Evolutionary conservation across 192 early-diverging fungal genomes (phyloP), one percentile per base, ranked within the genome.

Genomic region (Pilaira anomala): DNA sequence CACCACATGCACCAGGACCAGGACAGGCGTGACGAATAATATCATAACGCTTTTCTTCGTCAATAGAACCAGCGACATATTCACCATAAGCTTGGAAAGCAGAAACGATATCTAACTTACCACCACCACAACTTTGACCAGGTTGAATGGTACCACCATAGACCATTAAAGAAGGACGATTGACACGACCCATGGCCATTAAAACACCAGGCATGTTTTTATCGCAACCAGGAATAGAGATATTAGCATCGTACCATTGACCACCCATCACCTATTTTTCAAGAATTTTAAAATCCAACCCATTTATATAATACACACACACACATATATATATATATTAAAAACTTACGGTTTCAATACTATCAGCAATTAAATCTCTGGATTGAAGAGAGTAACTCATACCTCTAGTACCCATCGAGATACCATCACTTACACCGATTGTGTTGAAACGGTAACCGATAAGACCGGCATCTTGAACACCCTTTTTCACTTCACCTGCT

Each of bases 241-340:
- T 96, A 73, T 99, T 99, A 62, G 85, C 97, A 71, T 99, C 97
- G 63, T 99, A 99, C 92, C 93, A 98, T 76, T 97, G 94, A 3
- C 87, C 94, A 41, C 86, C 78, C 97, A 99, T 99, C 13, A 96
- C 80, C 87, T 88, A 54, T 24, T 9, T 36, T 9, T 36, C 36
- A 29, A 48, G 16, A 11, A 26, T 55, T 9, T 7, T 65, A 50
- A 50, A 11, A n/a, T n/a, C 1, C 22, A 28, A 22, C 11, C 24
- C 41, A 29, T 3, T 22, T n/a, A n/a, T n/a, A n/a, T n/a, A n/a
- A n/a, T n/a, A n/a, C n/a, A n/a, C n/a, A n/a, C n/a, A n/a, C n/a
- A n/a, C n/a, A n/a, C n/a, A n/a, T n/a, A 24, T 33, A 19, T 14
- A 11, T 28, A 1, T 16, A 13, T 19, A 25, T 24, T 5, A n/a